These are phyloP conservation scores for Taiwanofungus camphoratus DNA, from an alignment of 1,284 basidiomycete species.

Conservation along the genomic window DNA sequence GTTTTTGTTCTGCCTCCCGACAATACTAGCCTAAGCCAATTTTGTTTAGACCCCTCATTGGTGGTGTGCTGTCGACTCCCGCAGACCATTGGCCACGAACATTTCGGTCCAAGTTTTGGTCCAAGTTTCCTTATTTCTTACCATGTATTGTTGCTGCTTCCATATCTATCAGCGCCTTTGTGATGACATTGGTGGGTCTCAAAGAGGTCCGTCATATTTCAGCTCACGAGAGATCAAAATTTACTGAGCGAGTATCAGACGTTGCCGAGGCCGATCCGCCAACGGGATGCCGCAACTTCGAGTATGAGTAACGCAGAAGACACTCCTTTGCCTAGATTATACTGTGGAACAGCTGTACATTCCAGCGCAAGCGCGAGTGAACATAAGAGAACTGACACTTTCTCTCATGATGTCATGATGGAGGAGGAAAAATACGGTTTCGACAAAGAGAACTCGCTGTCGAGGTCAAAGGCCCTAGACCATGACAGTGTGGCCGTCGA, in stretches of 20 bases:
- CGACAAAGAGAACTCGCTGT: too few relatives aligned
- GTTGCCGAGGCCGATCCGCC: not conserved
- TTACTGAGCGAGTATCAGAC: too few relatives aligned
- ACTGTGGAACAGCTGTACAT: too few relatives aligned
- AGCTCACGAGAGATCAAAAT: too few relatives aligned
- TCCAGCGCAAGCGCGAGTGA: too few relatives aligned
- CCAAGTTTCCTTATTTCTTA: slow-evolving; percentile 63
- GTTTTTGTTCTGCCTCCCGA: slow-evolving; percentile 1
- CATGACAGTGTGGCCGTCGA: too few relatives aligned
- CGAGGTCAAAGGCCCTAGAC: too few relatives aligned
- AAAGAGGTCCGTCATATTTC: slow-evolving; percentile 42
- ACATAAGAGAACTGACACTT: too few relatives aligned
- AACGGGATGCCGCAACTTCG: not conserved
- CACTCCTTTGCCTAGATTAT: too few relatives aligned
- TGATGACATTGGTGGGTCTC: slow-evolving; percentile 45
- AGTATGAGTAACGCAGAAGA: too few relatives aligned
- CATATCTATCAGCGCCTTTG: slow-evolving; percentile 43
- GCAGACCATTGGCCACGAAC: slow-evolving; percentile 51
- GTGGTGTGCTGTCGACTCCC: slow-evolving; percentile 59
- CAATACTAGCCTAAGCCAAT: slow-evolving; percentile 11
- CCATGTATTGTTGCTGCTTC: slow-evolving; percentile 57
- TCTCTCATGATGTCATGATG: too few relatives aligned
- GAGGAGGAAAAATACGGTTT: too few relatives aligned
- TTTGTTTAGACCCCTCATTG: slow-evolving; percentile 51
- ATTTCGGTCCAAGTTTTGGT: slow-evolving; percentile 59